These are phyloP conservation scores for Colletotrichum endophyticum DNA, from an alignment of 2,329 filamentous ascomycete species.

Conservation along the genomic window DNA sequence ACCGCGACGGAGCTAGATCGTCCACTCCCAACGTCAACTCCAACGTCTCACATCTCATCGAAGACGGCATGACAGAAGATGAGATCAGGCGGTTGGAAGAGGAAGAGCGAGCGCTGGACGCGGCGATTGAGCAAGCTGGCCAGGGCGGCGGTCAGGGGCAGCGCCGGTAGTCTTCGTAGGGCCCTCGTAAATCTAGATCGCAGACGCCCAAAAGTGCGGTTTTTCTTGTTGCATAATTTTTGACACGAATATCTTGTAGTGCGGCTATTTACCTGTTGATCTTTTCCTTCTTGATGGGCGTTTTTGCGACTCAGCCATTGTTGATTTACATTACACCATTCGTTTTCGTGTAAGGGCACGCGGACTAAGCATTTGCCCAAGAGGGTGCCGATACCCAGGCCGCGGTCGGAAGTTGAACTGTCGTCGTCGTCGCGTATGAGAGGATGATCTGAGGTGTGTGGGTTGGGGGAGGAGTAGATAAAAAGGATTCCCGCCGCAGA, in stretches of 20 bases:
- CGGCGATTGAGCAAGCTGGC: conserved; percentile 55
- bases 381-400: background rate
- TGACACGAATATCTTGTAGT: background rate
- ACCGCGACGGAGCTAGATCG: background rate
- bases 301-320: background rate
- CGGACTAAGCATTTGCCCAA: background rate
- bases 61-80: conserved; percentile 65
- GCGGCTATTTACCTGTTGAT: background rate
- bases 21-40: conserved; percentile 28
- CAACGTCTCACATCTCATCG: conserved; percentile 57
- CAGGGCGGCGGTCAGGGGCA: conserved; percentile 8
- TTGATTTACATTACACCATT: background rate
- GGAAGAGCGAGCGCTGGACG: conserved; percentile 62
- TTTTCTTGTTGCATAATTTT: background rate
- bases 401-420: background rate
- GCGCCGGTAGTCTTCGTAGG: background rate
- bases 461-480: background rate
- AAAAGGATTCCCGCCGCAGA: background rate
- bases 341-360: background rate
- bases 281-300: background rate
- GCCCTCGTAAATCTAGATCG: background rate
- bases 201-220: background rate
- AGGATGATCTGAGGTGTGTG: background rate
- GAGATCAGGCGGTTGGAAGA: conserved; percentile 62
- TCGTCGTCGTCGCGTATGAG: background rate